Base-by-base conservation (phyloP, 108 stramenopile genomes). In the Cylindrotheca closterium region DNA sequence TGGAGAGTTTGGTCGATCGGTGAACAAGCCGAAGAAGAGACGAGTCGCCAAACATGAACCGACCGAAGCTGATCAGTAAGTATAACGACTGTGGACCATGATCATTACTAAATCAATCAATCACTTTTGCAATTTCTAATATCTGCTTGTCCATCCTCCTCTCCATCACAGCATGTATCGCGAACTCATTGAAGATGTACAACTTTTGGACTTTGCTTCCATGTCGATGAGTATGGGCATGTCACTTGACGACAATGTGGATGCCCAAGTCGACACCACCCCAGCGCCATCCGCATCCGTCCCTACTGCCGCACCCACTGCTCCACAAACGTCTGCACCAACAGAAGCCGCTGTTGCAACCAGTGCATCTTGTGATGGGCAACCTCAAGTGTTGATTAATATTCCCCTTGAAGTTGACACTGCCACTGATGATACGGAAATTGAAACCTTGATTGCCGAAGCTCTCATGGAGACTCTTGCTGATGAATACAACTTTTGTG, bases 151-250 rank as follows among this genome's bases (percentile, higher is more conserved):
- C 21, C 22, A 18, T 47, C 46, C 15, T 60, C 59, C 46, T 46
- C 25, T 60, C 23, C 1, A 25, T 60, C 46, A 47, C 37, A 60
- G 59, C 2, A 7, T 30, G n/a, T 21, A 53, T 30, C 65, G 55
- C 17, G 65, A 67, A 22, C 28, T 67, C 1, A 19, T 67, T 18
- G 65, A 67, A 2, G 65, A 25, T 2, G 34, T 34, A 4, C n/a
- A 15, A 12, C 4, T 65, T 52, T 33, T 31, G 18, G 15, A 47
- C 25, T 42, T 52, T 27, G 30, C 51, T 47, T 49, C 47, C 0
- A 67, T 67, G 65, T 56, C 55, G 33, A 67, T 67, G 65, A 67
- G 65, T 51, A 67, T 67, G 65, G 56, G 65, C 32, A 67, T 67
- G 55, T 19, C 55, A 21, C 32, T 28, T 8, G 23, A 21, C 34